Evolutionary conservation across 2,329 filamentous ascomycete genomes (phyloP).

Genomic region (Penicillium sp.): DNA sequence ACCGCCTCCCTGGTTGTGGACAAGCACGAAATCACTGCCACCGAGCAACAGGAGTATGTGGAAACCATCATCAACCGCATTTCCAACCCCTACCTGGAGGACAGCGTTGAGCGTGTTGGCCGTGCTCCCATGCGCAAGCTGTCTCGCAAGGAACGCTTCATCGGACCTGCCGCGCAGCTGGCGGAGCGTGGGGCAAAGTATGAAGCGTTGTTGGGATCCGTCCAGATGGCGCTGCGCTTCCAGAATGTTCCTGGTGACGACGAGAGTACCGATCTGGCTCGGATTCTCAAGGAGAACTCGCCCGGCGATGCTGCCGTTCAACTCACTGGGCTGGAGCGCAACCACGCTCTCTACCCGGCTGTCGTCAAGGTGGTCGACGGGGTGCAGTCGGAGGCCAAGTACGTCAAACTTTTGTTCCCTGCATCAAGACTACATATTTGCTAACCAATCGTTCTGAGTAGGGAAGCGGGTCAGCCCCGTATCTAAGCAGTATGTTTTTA

Average conservation of each 20-base stretch:
- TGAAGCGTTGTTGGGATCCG: conserved; percentile 71
- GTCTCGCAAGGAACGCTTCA: conserved; percentile 90
- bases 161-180: conserved; percentile 84
- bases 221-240: conserved; percentile 93
- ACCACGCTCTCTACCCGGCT: conserved; percentile 72
- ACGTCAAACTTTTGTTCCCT: conserved; percentile 11
- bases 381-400: conserved; percentile 62
- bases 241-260: conserved; percentile 90
- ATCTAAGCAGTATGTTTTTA: conserved; percentile 22
- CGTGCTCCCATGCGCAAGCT: conserved; percentile 93
- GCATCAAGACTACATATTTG: conserved; percentile 1
- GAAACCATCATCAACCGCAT: conserved; percentile 90
- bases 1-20: conserved; percentile 80
- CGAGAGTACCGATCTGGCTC: conserved; percentile 79
- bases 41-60: conserved; percentile 82
- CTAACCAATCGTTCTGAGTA: conserved; percentile 19
- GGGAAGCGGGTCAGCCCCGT: conserved; percentile 29
- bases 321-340: conserved; percentile 74
- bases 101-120: conserved; percentile 90
- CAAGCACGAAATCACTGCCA: conserved; percentile 75
- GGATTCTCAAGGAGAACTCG: conserved; percentile 72
- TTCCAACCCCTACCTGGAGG: conserved; percentile 87
- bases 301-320: conserved; percentile 73
- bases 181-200: conserved; percentile 75
- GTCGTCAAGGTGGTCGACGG: conserved; percentile 76